These are phyloP conservation scores for Daldinia concentrica DNA, from an alignment of 495 filamentous ascomycete species.

Conservation along the genomic window DNA sequence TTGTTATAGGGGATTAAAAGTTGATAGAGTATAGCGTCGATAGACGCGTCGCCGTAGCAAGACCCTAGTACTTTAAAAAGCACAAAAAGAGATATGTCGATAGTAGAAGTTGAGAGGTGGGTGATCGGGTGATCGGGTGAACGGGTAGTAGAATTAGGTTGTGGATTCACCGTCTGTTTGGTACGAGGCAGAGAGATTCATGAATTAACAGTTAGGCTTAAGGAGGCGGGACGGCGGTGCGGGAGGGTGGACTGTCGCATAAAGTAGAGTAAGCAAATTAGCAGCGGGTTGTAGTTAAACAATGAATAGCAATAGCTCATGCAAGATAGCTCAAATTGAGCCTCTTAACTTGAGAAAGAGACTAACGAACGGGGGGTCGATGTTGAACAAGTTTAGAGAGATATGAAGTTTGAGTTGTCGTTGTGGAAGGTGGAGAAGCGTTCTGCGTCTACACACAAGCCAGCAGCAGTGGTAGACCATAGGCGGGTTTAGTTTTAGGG, in stretches of 20 bases:
- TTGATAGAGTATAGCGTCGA: conserved; percentile 6
- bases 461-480: conserved; percentile 1
- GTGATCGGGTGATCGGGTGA: conserved; percentile 5
- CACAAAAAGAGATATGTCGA: neutral
- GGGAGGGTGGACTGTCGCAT: conserved; percentile 37
- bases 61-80: neutral
- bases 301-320: conserved; percentile 21
- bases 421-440: conserved; percentile 44
- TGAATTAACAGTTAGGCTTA: conserved; percentile 24
- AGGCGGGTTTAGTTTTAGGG: conserved; percentile 32
- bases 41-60: conserved; percentile 26
- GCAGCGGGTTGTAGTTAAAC: conserved; percentile 9
- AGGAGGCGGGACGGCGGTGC: conserved; percentile 15
- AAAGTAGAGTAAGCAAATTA: conserved; percentile 7
- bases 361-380: conserved; percentile 16
- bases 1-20: conserved; percentile 14
- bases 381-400: conserved; percentile 26
- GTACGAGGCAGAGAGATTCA: conserved; percentile 20
- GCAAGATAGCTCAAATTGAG: conserved; percentile 38
- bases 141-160: conserved; percentile 15
- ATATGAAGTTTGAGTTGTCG: conserved; percentile 43
- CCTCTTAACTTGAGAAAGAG: conserved; percentile 28
- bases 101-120: conserved; percentile 11
- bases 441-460: conserved; percentile 4
- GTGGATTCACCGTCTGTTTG: conserved; percentile 37